Base-by-base conservation (phyloP, 495 filamentous ascomycete genomes). In the Pyrenula aspistea region DNA sequence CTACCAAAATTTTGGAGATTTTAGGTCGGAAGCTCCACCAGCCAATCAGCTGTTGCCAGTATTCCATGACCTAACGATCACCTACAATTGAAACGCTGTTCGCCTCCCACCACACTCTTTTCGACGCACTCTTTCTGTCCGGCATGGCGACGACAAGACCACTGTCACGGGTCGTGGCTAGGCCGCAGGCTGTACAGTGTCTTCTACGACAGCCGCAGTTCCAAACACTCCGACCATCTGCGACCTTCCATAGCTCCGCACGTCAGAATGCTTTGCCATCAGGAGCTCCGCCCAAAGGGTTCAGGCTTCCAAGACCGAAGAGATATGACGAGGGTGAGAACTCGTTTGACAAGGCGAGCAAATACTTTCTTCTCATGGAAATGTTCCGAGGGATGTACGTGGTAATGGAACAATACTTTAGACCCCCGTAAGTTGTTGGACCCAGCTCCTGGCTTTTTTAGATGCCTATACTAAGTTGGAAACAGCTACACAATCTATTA, bases 331-430 rank as follows among this genome's bases (percentile, higher is more conserved):
- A 89, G 60, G 73, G 80, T 56, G 87, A 93, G 66, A 80, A 79
- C 49, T 79, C 84, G 2, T 68, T 93, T 49, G 87, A 94, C 69
- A 86, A 85, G 71, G 84, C 87, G n/a, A 88, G 84, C 53, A 87
- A 88, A 66, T 96, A 90, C 76, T 96, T 97, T 71, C 80, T 97
- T 59, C 68, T 97, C 78, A 86, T 87, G 3, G 93, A 98, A 78
- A 93, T 98, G 84, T 72, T 88, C 67, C 83, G 93, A 63, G 93
- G 93, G 69, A 96, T 98, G 94, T 97, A 95, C 66, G 87, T 97
- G 54, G 84, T 93, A 69, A 66, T 98, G 70, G 93, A 98, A 81
- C 92, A 98, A 75, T 98, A 86, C 81, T 98, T 98, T 78, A 75
- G 93, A 68, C 87, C 93, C 68, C 93, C 93, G 88, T 96, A 73